phyloP scores from a whole-genome alignment of 2,329 filamentous ascomycete genomes.

The Aspergillus sp. region DNA sequence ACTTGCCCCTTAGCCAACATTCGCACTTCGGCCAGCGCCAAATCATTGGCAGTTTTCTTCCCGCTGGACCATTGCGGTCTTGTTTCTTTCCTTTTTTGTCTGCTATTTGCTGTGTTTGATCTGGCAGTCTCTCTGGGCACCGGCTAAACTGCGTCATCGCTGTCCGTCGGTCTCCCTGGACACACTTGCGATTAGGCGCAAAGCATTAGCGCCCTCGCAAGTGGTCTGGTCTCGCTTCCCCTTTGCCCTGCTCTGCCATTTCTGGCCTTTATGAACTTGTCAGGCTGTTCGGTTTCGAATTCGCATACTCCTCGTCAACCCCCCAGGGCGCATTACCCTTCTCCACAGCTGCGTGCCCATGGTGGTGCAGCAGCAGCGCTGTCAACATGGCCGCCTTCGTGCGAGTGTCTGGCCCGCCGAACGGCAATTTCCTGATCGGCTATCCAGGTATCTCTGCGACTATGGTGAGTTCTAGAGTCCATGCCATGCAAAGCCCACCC shows the following conservation, averaged over 20 bases:
- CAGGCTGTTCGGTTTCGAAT: conserved; percentile 15
- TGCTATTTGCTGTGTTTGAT: not conserved
- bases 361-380: conserved; percentile 31
- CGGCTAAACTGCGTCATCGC: not conserved
- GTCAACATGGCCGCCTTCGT: conserved; percentile 67
- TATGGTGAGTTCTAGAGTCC: conserved; percentile 57
- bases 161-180: not conserved
- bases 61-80: too few species aligned
- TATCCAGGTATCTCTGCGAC: conserved; percentile 98
- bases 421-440: conserved; percentile 91
- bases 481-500: too few species aligned
- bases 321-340: conserved; percentile 14
- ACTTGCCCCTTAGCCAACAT: too few species aligned
- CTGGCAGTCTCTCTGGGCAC: not conserved
- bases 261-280: conserved; percentile 20
- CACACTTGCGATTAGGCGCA: too few species aligned
- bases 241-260: not conserved
- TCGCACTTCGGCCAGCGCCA: too few species aligned
- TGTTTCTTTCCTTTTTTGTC: not conserved
- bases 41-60: too few species aligned
- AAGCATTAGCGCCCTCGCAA: not conserved
- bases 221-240: not conserved
- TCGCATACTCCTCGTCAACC: conserved; percentile 18
- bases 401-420: conserved; percentile 92
- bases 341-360: conserved; percentile 27